Evolutionary conservation across 768 basidiomycete species (phyloP).

Genomic region (Leccinum incarnatum): DNA sequence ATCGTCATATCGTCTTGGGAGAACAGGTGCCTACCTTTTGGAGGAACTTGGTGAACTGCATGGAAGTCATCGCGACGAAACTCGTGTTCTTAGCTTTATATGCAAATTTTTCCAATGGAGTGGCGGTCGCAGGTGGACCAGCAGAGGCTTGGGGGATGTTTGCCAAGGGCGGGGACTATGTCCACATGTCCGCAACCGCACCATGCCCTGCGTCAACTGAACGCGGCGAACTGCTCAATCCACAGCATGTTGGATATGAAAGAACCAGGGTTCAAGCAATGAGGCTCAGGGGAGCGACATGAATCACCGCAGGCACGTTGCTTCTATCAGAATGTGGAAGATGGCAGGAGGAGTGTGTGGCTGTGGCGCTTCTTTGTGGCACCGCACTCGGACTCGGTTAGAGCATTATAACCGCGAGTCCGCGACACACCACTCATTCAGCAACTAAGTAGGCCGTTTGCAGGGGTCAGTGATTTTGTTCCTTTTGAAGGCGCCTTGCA

Average conservation of each 20-base stretch:
- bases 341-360: neutral
- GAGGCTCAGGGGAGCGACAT: slow-evolving; percentile 6
- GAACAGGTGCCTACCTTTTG: slow-evolving; percentile 11
- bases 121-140: neutral
- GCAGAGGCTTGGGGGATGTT: neutral
- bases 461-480: neutral
- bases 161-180: slow-evolving; percentile 4
- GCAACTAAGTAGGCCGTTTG: too few relatives aligned
- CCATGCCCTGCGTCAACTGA: slow-evolving; percentile 8
- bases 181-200: neutral
- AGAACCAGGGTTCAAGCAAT: slow-evolving; percentile 2
- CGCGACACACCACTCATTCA: too few relatives aligned
- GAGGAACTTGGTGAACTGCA: neutral
- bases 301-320: slow-evolving; percentile 11
- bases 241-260: neutral
- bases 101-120: neutral
- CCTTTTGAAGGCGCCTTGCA: neutral
- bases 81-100: slow-evolving; percentile 13
- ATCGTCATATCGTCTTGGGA: neutral
- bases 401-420: too few relatives aligned
- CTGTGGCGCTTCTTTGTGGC: neutral
- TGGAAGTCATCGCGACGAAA: neutral
- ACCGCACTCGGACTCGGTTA: too few relatives aligned
- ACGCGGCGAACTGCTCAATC: slow-evolving; percentile 14
- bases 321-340: neutral